phyloP scores from a whole-genome alignment of 2,329 filamentous ascomycete genomes.

The Emydomyces testavorans region DNA sequence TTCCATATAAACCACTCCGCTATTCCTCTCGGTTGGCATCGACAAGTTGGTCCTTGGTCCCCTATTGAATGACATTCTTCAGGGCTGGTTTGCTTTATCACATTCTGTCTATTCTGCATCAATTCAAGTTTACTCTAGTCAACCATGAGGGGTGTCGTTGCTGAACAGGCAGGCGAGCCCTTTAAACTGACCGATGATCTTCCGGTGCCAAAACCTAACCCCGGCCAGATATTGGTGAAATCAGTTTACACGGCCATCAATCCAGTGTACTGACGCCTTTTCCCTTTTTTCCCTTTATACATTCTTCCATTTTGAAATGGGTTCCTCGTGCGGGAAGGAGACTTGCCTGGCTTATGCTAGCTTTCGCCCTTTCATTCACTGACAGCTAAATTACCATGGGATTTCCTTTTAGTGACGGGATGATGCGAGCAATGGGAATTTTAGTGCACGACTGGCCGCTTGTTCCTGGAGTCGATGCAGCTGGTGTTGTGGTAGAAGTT shows the following conservation, averaged over 20 bases:
- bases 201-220: constrained; percentile 9
- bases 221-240: constrained; percentile 15
- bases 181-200: constrained; percentile 12
- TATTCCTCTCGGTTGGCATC: too few relatives aligned
- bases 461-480: constrained; percentile 16
- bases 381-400: constrained; percentile 1
- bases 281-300: constrained; percentile 5
- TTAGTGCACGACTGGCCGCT: constrained; percentile 25
- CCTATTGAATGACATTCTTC: too few relatives aligned
- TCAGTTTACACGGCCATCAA: constrained; percentile 19
- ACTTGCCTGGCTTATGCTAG: neutral
- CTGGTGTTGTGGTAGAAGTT: constrained; percentile 13
- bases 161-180: constrained; percentile 10
- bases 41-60: too few relatives aligned
- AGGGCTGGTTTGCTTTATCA: too few relatives aligned
- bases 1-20: too few relatives aligned
- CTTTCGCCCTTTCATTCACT: neutral
- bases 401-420: constrained; percentile 18
- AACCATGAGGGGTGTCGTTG: constrained; percentile 13
- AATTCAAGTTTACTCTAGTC: too few relatives aligned
- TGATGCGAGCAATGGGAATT: constrained; percentile 21
- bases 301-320: constrained; percentile 13
- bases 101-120: too few relatives aligned
- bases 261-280: constrained; percentile 17
- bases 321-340: neutral